phyloP scores from a whole-genome alignment of 306 rosid genomes.

The Luffa acutangula region DNA sequence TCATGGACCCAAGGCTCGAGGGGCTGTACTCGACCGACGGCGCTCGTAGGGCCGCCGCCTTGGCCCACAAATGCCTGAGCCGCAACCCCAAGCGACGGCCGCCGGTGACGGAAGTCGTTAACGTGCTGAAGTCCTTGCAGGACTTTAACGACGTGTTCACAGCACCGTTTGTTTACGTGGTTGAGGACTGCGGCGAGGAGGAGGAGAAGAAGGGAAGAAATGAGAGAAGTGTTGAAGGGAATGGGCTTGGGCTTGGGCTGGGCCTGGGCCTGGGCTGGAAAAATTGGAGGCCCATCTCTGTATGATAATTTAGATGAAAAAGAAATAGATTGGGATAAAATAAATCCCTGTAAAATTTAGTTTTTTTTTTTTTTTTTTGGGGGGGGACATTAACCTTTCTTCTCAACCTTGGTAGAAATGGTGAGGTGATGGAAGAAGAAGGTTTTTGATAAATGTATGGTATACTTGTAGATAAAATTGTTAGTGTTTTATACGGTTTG shows the following conservation, averaged over 20 bases:
- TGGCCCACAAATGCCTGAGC: slow-evolving; percentile 71
- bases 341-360: not conserved
- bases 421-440: not conserved
- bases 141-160: slow-evolving; percentile 34
- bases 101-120: slow-evolving; percentile 46
- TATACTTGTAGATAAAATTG: slow-evolving; percentile 1
- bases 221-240: not conserved
- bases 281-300: slow-evolving; percentile 4
- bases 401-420: not conserved
- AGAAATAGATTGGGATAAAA: not conserved
- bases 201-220: not conserved
- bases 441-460: not conserved
- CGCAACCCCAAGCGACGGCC: slow-evolving; percentile 54
- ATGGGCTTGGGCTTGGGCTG: not conserved
- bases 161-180: slow-evolving; percentile 70
- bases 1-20: slow-evolving; percentile 88
- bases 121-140: slow-evolving; percentile 44
- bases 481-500: not conserved
- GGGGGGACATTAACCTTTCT: not conserved
- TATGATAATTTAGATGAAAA: not conserved
- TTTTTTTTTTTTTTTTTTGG: not conserved
- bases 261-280: not conserved
- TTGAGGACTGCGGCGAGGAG: slow-evolving; percentile 9
- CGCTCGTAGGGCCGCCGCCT: slow-evolving; percentile 69
- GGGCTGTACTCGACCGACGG: slow-evolving; percentile 66